Conservation (phyloP, 1,284 basidiomycete genomes). For the Trichosporon sp. region DNA sequence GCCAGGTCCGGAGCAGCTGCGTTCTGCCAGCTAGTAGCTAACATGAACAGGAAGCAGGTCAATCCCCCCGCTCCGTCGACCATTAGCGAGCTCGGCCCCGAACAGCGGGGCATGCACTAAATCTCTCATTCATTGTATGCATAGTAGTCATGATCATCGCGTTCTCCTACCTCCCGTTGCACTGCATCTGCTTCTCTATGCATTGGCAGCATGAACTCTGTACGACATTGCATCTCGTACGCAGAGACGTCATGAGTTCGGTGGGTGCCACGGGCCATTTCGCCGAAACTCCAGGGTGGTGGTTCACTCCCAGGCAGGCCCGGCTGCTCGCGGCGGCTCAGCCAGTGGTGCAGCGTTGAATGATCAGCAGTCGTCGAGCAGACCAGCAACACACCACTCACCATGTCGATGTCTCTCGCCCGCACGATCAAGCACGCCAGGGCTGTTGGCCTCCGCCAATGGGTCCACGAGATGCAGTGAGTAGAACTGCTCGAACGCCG, state of each 20-base stretch:
- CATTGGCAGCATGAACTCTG: background rate
- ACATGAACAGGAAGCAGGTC: slow-evolving; percentile 24
- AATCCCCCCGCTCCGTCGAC: slow-evolving; percentile 27
- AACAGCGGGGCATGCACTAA: slow-evolving; percentile 13
- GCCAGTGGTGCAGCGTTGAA: slow-evolving; percentile 18
- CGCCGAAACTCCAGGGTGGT: slow-evolving; percentile 17
- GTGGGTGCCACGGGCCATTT: slow-evolving; percentile 15
- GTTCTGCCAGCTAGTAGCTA: background rate
- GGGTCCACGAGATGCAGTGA: slow-evolving; percentile 69
- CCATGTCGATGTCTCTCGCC: slow-evolving; percentile 68
- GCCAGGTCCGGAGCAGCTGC: background rate
- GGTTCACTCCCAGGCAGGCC: background rate
- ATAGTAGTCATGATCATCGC: slow-evolving; percentile 17
- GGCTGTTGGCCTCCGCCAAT: slow-evolving; percentile 74
- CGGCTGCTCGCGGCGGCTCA: slow-evolving; percentile 4
- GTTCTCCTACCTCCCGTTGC: background rate
- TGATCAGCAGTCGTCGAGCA: slow-evolving; percentile 12
- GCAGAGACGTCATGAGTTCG: background rate
- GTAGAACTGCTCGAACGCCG: slow-evolving; percentile 29
- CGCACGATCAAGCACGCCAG: slow-evolving; percentile 75
- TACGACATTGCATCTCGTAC: background rate
- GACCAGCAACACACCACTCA: slow-evolving; percentile 18
- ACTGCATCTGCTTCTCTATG: background rate
- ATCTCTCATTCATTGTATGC: slow-evolving; percentile 12
- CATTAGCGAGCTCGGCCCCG: slow-evolving; percentile 23